Percentiles rank a stretch among this genome's conserved stretches.
phyloP scores from a whole-genome alignment of 352 stramenopile species.

The Phytophthora boehmeriae region DNA sequence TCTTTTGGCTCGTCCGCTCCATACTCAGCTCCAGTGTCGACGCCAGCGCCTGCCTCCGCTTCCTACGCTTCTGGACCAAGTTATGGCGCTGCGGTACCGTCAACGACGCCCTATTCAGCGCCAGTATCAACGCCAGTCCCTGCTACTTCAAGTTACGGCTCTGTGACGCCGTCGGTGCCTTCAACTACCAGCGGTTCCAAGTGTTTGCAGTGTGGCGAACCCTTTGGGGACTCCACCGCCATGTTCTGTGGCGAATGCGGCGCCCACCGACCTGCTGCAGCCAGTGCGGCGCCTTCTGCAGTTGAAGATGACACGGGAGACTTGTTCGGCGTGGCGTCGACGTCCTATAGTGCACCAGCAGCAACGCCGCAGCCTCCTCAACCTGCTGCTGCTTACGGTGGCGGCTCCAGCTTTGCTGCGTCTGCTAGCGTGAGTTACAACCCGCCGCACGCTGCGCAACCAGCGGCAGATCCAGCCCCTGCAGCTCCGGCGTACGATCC shows the following conservation, averaged over 20 bases:
- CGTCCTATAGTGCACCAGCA: slow-evolving; percentile 24
- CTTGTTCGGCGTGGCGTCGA: slow-evolving; percentile 57
- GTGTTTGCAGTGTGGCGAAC: slow-evolving; percentile 56
- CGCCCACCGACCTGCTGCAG: slow-evolving; percentile 40
- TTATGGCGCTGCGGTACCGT: slow-evolving; percentile 21
- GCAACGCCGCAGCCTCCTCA: slow-evolving; percentile 6
- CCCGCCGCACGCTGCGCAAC: slow-evolving; percentile 21
- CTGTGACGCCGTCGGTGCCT: slow-evolving; percentile 7
- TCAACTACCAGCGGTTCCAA: slow-evolving; percentile 6
- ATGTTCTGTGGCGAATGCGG: slow-evolving; percentile 82
- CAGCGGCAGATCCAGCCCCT: slow-evolving; percentile 17
- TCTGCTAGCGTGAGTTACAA: slow-evolving; percentile 38
- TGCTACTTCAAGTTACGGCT: slow-evolving; percentile 12
- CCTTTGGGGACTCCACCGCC: slow-evolving; percentile 60
- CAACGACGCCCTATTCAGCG: slow-evolving; percentile 14
- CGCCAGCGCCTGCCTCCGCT: slow-evolving; percentile 7
- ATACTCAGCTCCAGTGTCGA: slow-evolving; percentile 10
- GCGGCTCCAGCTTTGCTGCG: slow-evolving; percentile 27
- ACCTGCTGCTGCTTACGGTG: slow-evolving; percentile 10
- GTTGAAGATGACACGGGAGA: slow-evolving; percentile 50
- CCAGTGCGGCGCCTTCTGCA: slow-evolving; percentile 7
- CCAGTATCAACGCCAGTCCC: slow-evolving; percentile 20
- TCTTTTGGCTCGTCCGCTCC: slow-evolving; percentile 14
- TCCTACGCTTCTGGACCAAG: slow-evolving; percentile 16
- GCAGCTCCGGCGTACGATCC: slow-evolving; percentile 27